These are phyloP conservation scores for Friedmanniomyces simplex DNA, from an alignment of 495 filamentous ascomycete species.

Conservation along the genomic window DNA sequence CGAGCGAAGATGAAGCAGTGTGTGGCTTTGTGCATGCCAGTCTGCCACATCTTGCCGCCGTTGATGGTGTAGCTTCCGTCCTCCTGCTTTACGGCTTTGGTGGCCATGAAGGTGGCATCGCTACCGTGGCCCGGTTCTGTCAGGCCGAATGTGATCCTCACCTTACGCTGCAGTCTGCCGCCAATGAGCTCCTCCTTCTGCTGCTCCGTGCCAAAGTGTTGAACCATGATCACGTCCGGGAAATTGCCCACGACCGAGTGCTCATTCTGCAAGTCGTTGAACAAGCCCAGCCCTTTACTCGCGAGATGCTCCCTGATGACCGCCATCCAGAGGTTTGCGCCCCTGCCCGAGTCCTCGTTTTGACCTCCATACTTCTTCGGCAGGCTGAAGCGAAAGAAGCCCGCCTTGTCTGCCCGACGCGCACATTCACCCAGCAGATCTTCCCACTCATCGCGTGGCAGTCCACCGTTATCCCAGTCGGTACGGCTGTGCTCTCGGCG, in stretches of 20 bases:
- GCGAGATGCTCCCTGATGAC: constrained; percentile 49
- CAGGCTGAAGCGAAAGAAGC: constrained; percentile 47
- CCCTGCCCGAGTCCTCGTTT: constrained; percentile 28
- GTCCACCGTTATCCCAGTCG: constrained; percentile 42
- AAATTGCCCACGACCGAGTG: constrained; percentile 50
- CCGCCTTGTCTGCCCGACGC: constrained; percentile 41
- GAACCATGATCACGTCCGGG: constrained; percentile 47
- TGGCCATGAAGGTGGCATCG: constrained; percentile 49
- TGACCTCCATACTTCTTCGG: constrained; percentile 46
- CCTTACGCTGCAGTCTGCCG: constrained; percentile 38
- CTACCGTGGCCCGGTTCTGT: constrained; percentile 52
- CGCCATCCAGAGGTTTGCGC: constrained; percentile 49
- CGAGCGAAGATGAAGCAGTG: constrained; percentile 51
- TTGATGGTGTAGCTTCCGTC: constrained; percentile 41
- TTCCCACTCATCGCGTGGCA: constrained; percentile 48
- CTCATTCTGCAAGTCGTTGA: constrained; percentile 54
- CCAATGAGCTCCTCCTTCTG: constrained; percentile 43
- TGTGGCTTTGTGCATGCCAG: constrained; percentile 46
- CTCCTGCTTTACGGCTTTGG: constrained; percentile 32
- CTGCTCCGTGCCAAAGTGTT: constrained; percentile 41
- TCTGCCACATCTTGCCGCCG: constrained; percentile 53
- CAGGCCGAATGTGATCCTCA: constrained; percentile 46
- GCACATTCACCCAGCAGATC: constrained; percentile 37
- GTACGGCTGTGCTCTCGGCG: constrained; percentile 48
- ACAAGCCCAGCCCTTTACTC: constrained; percentile 44